These are phyloP conservation scores for Cyberlindnera xishuangbannaensis DNA, from an alignment of 805 yeast genomes.

Conservation along the genomic window DNA sequence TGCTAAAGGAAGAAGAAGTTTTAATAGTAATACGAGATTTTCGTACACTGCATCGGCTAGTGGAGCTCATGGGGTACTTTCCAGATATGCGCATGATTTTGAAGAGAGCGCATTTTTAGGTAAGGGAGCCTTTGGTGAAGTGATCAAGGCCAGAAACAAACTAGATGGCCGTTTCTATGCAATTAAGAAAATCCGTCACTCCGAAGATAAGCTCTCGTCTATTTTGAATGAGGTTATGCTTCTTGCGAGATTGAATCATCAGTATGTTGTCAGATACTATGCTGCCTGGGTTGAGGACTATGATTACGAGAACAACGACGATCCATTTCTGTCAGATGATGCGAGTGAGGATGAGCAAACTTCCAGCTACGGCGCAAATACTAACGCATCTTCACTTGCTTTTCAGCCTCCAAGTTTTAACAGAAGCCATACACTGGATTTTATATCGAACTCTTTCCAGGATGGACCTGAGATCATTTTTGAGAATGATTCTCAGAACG, in stretches of 20 bases:
- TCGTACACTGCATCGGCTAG: slow-evolving; percentile 23
- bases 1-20: slow-evolving; percentile 31
- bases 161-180: slow-evolving; percentile 96
- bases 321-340: slow-evolving; percentile 29
- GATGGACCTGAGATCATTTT: slow-evolving; percentile 51
- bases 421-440: slow-evolving; percentile 46
- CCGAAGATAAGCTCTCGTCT: slow-evolving; percentile 70
- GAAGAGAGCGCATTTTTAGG: slow-evolving; percentile 92
- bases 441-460: slow-evolving; percentile 56
- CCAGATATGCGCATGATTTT: slow-evolving; percentile 87
- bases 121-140: slow-evolving; percentile 96
- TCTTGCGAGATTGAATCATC: slow-evolving; percentile 87
- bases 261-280: slow-evolving; percentile 91
- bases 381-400: slow-evolving; percentile 5
- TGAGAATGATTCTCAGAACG: slow-evolving; percentile 29
- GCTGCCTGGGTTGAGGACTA: slow-evolving; percentile 90
- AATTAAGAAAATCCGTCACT: slow-evolving; percentile 82
- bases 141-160: slow-evolving; percentile 90
- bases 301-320: slow-evolving; percentile 26
- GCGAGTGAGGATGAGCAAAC: slow-evolving; percentile 10
- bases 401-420: slow-evolving; percentile 24
- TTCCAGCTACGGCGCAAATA: slow-evolving; percentile 4
- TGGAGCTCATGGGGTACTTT: slow-evolving; percentile 28
- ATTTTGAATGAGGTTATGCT: slow-evolving; percentile 89
- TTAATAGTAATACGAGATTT: slow-evolving; percentile 33